phyloP scores from a whole-genome alignment of 108 stramenopile genomes.

The Nitzschia palea region DNA sequence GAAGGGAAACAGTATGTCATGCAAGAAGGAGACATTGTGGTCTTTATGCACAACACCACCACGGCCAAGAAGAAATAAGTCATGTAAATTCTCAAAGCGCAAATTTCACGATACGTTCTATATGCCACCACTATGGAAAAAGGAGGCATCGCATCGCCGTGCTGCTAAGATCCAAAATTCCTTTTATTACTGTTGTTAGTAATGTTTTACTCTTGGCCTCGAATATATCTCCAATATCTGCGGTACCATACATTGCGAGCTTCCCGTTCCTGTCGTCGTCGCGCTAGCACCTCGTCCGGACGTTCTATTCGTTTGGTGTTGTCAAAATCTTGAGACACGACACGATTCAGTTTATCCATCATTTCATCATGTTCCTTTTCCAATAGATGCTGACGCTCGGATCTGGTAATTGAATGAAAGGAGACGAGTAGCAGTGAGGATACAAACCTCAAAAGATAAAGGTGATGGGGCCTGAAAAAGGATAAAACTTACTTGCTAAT shows the following conservation, averaged over 20 bases:
- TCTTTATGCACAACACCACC: constrained; percentile 88
- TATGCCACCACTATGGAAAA: too few species aligned
- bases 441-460: neutral
- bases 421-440: too few species aligned
- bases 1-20: constrained; percentile 97
- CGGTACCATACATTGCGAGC: constrained; percentile 78
- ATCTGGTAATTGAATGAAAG: constrained; percentile 19
- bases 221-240: constrained; percentile 38
- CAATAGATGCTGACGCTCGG: constrained; percentile 75
- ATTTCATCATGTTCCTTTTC: constrained; percentile 83
- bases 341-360: constrained; percentile 83
- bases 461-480: neutral
- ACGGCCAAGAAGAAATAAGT: constrained; percentile 83
- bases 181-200: too few species aligned
- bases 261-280: constrained; percentile 77
- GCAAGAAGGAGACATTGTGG: constrained; percentile 90
- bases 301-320: constrained; percentile 89
- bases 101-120: too few species aligned
- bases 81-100: neutral
- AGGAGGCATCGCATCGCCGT: too few species aligned
- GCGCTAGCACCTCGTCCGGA: constrained; percentile 84
- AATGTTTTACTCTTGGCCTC: constrained; percentile 6
- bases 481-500: constrained; percentile 56
- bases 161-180: too few species aligned
- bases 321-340: constrained; percentile 72